These are phyloP conservation scores for Mychonastes homosphaera DNA, from an alignment of 139 green algal species.

Conservation along the genomic window DNA sequence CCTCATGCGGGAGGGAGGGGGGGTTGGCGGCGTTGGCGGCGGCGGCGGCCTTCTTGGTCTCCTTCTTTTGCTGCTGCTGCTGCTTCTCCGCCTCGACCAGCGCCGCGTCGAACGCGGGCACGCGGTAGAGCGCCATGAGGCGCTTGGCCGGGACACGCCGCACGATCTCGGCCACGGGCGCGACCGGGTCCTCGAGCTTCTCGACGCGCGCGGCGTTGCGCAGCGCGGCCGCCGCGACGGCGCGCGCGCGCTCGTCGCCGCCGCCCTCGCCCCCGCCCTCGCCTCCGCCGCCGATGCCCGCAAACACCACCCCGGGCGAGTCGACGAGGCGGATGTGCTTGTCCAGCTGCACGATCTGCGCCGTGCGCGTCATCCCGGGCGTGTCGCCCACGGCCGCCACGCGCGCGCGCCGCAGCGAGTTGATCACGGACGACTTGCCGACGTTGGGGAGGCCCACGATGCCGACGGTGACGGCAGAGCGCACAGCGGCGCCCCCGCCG, in stretches of 20 bases:
- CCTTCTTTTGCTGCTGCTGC: no score
- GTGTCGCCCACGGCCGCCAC: slow-evolving; percentile 78
- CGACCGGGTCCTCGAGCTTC: slow-evolving; percentile 61
- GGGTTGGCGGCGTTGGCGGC: background rate
- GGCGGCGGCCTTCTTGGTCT: background rate
- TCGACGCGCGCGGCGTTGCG: slow-evolving; percentile 74
- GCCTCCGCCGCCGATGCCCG: background rate
- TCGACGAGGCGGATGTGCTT: slow-evolving; percentile 91
- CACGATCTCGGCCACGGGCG: slow-evolving; percentile 73
- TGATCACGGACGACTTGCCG: slow-evolving; percentile 95
- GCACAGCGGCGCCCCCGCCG: no score
- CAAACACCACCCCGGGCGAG: slow-evolving; percentile 67
- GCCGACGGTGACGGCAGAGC: slow-evolving; percentile 97
- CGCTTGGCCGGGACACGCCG: slow-evolving; percentile 63
- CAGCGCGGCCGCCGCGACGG: slow-evolving; percentile 57
- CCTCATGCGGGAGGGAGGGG: slow-evolving; percentile 58
- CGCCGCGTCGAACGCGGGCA: slow-evolving; percentile 25
- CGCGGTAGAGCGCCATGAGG: slow-evolving; percentile 86
- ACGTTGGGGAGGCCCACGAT: slow-evolving; percentile 97
- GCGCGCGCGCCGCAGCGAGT: slow-evolving; percentile 81
- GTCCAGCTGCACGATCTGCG: slow-evolving; percentile 93
- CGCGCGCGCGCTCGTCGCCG: no score
- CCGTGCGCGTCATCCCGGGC: slow-evolving; percentile 69
- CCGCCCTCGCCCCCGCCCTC: slow-evolving; percentile 3
- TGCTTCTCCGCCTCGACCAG: no score